Percentiles rank a stretch among this genome's conserved stretches.
phyloP scores from a whole-genome alignment of 257 asterid genomes.

The Osmanthus fragrans region DNA sequence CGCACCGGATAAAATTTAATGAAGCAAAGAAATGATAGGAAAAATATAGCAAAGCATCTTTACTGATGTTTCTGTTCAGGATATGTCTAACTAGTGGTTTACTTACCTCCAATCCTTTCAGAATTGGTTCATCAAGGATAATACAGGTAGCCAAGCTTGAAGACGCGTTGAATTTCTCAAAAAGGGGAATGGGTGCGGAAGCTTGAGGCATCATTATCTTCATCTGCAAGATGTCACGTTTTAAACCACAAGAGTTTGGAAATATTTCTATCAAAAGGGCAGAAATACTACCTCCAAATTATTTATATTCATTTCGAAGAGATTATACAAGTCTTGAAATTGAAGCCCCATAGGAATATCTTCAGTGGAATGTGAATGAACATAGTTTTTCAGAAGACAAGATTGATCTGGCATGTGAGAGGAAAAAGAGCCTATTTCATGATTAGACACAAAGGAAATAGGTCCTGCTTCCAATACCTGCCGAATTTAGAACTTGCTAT shows the following conservation, averaged over 20 bases:
- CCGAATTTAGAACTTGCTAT: constrained; percentile 28
- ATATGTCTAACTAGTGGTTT: constrained; percentile 18
- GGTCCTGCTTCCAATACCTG: constrained; percentile 70
- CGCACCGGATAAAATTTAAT: not conserved
- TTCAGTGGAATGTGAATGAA: constrained; percentile 29
- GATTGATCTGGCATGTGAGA: constrained; percentile 35
- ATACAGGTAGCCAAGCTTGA: constrained; percentile 58
- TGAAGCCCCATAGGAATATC: constrained; percentile 44
- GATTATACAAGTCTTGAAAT: constrained; percentile 68
- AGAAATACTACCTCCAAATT: constrained; percentile 65
- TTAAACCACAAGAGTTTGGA: constrained; percentile 16
- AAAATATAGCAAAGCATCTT: constrained; percentile 9
- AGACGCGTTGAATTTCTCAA: constrained; percentile 63
- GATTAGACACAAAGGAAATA: constrained; percentile 56
- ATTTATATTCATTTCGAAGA: constrained; percentile 54
- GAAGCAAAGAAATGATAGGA: constrained; percentile 12
- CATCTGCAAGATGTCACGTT: constrained; percentile 50
- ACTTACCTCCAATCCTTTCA: constrained; percentile 71
- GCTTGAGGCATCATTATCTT: constrained; percentile 44
- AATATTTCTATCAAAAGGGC: constrained; percentile 19
- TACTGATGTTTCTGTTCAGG: constrained; percentile 3
- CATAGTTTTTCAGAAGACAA: constrained; percentile 28
- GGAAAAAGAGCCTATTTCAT: constrained; percentile 40
- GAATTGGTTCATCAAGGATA: constrained; percentile 62
- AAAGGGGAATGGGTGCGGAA: constrained; percentile 39